Base-by-base conservation (phyloP, 176 grass and related monocot species). In the Oryza officinalis region DNA sequence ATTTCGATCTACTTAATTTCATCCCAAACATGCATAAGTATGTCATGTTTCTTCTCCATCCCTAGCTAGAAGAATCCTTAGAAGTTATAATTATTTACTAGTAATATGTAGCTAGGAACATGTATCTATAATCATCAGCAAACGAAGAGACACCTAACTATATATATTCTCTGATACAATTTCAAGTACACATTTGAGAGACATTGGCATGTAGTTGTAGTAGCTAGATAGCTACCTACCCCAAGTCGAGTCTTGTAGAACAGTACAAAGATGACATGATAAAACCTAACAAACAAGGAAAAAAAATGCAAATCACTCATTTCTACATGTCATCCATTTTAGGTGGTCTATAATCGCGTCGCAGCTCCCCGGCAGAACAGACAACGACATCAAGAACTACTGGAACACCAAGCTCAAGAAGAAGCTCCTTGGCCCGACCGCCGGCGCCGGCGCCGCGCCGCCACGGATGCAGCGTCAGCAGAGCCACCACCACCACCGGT, bases 271-370 rank as follows among this genome's bases (percentile, higher is more conserved):
- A 8, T 26, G 33, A 13, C 22, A 65, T 30, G 57, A 50, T 68
- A 44, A 25, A 54, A 77, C 47, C 47, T 60, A 60, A 9, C 12
- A 41, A 37, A 18, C 49, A 68, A n/a, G 3, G 11, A 4, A 10
- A 50, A 63, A 78, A 33, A 41, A 54, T 27, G 20, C 9, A n/a
- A 10, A 26, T 37, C 13, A 17, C 12, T 15, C 22, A 57, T 43
- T 43, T 30, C 54, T 26, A 6, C 23, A 28, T 76, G 33, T 13
- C 38, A 50, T 38, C 41, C 18, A 71, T 60, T 82, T 63, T 86
- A 97, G 95, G 87, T 98, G 95, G 95, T 98, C 95, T 11, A 91
- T 98, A 77, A 98, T 98, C 60, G 95, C 95, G 37, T 89, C 92
- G 12, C 92, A 93, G 75, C 91, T 98, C 4, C 95, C 85, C 0